Evolutionary conservation across 2,329 filamentous ascomycete species (phyloP), one percentile per base, ranked within the genome.

Genomic region (Myrmaecium sp.): DNA sequence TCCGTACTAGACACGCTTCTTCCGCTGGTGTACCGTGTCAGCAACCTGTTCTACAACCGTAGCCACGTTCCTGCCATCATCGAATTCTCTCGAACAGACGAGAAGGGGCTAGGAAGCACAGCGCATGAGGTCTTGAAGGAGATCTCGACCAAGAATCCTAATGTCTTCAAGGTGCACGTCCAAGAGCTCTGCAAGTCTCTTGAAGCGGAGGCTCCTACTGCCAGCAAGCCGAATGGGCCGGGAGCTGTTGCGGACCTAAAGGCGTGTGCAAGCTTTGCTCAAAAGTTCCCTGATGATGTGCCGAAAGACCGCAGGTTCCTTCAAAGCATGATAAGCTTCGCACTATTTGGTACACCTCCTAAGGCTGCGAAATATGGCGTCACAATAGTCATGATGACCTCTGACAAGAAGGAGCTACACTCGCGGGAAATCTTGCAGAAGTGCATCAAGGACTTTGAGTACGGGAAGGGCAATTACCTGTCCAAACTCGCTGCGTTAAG

Each of bases 1-100:
- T n/a, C 60, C 15, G 62, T 89, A 24, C 56, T 91, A 3, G 81
- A 92, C 18, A 91, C 82, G 0, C 49, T 98, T 14, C 68, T 75
- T 5, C 78, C 83, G 4, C 61, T 98, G 10, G 58, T 95, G 4
- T 93, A 92, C 46, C 73, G 82, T 22, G 75, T 75, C 29, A 77
- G 81, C 17, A 74, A 81, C 31, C 64, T 98, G 35, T 68, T 93
- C 37, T 94, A 91, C 57, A 98, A 94, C 55, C 74, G 80, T 43
- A 95, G 86, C 46, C 84, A 98, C 46, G 73, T 98, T 11, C 73
- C 84, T 3, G 74, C 81, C 1, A 86, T 95, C 35, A 80, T 95
- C 59, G 75, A 83, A 31, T 79, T 76, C 42, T 83, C 84, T 7
- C 75, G 82, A 41, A 84, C 72, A 6, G 77, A 94, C 43, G 76